A percentile compares a stretch with the other conserved stretches of the same genome.
Evolutionary conservation across 2,329 filamentous ascomycete genomes (phyloP).

Genomic region (Myriosclerotinia curreyana): DNA sequence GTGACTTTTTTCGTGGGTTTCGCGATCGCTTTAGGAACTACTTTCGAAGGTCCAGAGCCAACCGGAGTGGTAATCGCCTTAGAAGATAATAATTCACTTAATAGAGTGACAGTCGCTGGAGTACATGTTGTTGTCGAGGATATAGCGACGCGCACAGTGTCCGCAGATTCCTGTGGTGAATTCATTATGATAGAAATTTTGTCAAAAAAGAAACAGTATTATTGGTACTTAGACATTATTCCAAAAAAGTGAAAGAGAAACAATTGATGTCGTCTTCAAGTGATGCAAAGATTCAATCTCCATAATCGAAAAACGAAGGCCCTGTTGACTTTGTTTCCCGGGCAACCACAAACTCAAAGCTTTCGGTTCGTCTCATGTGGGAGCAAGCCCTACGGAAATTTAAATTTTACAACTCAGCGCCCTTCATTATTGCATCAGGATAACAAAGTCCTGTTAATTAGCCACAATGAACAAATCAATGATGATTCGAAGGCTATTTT

Average conservation of each 20-base stretch:
- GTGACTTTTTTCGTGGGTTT: slow-evolving; percentile 21
- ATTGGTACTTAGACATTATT: slow-evolving; percentile 39
- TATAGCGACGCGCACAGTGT: slow-evolving; percentile 49
- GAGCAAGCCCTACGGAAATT: not conserved
- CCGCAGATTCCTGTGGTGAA: slow-evolving; percentile 43
- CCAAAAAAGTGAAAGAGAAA: slow-evolving; percentile 20
- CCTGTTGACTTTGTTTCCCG: slow-evolving; percentile 22
- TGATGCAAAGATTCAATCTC: slow-evolving; percentile 20
- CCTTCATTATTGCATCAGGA: not conserved
- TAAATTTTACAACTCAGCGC: slow-evolving; percentile 9
- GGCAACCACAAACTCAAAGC: slow-evolving; percentile 14
- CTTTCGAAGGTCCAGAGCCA: slow-evolving; percentile 13
- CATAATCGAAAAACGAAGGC: slow-evolving; percentile 18
- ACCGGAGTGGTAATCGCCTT: slow-evolving; percentile 35
- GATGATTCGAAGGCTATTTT: slow-evolving; percentile 29
- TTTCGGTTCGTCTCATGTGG: slow-evolving; percentile 5
- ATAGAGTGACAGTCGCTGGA: slow-evolving; percentile 44
- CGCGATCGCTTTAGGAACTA: slow-evolving; percentile 21
- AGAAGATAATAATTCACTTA: slow-evolving; percentile 48
- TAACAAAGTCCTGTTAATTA: not conserved
- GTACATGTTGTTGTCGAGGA: slow-evolving; percentile 49
- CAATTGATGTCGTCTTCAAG: slow-evolving; percentile 20
- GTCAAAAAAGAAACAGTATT: slow-evolving; percentile 27
- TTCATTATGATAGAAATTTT: slow-evolving; percentile 41
- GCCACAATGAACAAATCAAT: slow-evolving; percentile 31